A percentile compares a stretch with the other conserved stretches of the same genome.
phyloP scores from a whole-genome alignment of 805 yeast genomes.

The Lachancea fermentati region DNA sequence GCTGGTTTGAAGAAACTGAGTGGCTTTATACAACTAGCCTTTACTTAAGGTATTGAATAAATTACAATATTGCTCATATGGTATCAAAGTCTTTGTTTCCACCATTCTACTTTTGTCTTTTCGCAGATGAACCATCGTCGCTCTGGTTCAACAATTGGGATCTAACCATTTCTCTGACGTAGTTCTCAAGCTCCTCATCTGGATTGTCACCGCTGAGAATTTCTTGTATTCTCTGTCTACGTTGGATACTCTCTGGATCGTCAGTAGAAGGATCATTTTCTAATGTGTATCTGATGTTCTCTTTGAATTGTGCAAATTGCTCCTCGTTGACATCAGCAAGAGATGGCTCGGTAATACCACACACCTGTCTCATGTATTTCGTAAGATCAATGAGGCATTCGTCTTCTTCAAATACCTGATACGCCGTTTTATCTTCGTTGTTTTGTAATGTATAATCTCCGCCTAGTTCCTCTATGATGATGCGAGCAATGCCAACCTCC shows the following conservation, averaged over 20 bases:
- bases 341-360: conserved; percentile 27
- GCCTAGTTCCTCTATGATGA: conserved; percentile 57
- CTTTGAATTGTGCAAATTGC: conserved; percentile 29
- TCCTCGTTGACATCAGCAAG: conserved; percentile 25
- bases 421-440: conserved; percentile 68
- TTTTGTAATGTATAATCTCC: conserved; percentile 66
- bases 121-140: background rate
- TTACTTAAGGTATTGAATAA: too few relatives aligned
- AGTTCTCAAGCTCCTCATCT: conserved; percentile 66
- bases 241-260: conserved; percentile 45
- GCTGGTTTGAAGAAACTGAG: too few relatives aligned
- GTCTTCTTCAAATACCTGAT: conserved; percentile 73
- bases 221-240: conserved; percentile 58
- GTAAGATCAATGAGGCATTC: conserved; percentile 78
- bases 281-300: conserved; percentile 53
- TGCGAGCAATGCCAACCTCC: conserved; percentile 55
- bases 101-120: background rate
- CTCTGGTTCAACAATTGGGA: conserved; percentile 37
- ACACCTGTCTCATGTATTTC: conserved; percentile 47
- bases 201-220: conserved; percentile 78
- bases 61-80: too few relatives aligned
- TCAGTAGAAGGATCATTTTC: conserved; percentile 40
- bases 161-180: conserved; percentile 61
- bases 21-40: too few relatives aligned
- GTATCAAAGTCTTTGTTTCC: too few relatives aligned